Conservation (phyloP, 1,139 yeast genomes). For the Suhomyces atakaporum region DNA sequence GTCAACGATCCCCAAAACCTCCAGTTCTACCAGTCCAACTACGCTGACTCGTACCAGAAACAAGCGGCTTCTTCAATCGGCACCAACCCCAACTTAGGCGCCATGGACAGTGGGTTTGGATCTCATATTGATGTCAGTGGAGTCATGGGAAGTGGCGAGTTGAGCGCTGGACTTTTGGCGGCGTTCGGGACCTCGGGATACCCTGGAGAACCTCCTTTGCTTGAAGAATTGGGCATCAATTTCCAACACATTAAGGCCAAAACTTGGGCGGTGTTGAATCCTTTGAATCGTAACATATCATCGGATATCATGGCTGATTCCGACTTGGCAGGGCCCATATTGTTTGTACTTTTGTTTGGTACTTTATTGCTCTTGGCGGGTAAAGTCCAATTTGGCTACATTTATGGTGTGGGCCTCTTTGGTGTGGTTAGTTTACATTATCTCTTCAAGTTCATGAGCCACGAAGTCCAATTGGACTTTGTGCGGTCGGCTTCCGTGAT, state of each 20-base stretch:
- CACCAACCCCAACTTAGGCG: constrained; percentile 29
- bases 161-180: constrained; percentile 78
- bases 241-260: constrained; percentile 83
- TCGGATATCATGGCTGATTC: constrained; percentile 86
- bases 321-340: constrained; percentile 92
- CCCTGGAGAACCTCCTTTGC: constrained; percentile 87
- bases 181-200: constrained; percentile 95
- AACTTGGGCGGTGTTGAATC: constrained; percentile 85
- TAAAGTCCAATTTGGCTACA: constrained; percentile 93
- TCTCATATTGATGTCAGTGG: constrained; percentile 48
- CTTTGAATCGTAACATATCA: constrained; percentile 58
- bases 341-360: constrained; percentile 90
- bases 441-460: constrained; percentile 83
- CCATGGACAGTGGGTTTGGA: constrained; percentile 44
- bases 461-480: constrained; percentile 59
- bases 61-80: constrained; percentile 15
- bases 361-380: constrained; percentile 80
- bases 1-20: constrained; percentile 40
- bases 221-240: constrained; percentile 93
- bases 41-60: constrained; percentile 33
- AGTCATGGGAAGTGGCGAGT: constrained; percentile 53
- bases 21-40: constrained; percentile 50
- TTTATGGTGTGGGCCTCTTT: constrained; percentile 91
- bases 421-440: constrained; percentile 86
- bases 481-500: constrained; percentile 84